Percentiles rank a stretch among this genome's conserved stretches.
Conservation (phyloP, 805 yeast genomes). For the Wickerhamiella spandovensis region DNA sequence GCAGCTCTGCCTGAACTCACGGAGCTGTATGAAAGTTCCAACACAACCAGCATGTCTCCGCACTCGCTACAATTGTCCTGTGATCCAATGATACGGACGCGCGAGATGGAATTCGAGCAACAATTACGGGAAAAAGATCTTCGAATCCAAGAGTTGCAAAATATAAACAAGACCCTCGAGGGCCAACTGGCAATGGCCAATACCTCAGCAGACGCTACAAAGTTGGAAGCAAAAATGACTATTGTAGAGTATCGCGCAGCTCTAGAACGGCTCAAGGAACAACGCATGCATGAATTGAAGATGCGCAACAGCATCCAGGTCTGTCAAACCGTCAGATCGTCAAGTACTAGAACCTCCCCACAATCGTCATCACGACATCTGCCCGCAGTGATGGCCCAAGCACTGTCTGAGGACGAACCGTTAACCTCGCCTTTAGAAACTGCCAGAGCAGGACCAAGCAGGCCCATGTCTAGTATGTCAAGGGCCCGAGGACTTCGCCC, state of each 20-base stretch:
- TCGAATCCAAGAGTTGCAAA: neutral
- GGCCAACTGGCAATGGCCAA: neutral
- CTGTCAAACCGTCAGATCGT: neutral
- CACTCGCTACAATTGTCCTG: neutral
- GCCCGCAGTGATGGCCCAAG: neutral
- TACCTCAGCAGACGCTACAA: neutral
- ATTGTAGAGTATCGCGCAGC: constrained; percentile 8
- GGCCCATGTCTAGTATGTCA: constrained; percentile 4
- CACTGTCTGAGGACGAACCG: neutral
- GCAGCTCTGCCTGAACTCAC: neutral
- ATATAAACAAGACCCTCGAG: neutral
- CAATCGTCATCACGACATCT: neutral
- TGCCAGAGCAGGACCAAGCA: neutral
- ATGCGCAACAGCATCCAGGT: neutral
- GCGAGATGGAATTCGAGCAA: neutral
- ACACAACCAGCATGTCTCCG: neutral
- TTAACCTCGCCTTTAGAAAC: neutral
- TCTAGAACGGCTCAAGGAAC: constrained; percentile 8
- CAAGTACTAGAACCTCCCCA: neutral
- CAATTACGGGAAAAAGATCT: neutral
- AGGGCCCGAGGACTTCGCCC: neutral
- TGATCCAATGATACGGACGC: neutral
- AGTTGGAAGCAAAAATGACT: neutral
- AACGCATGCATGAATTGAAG: constrained; percentile 2
- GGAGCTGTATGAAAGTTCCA: neutral